Evolutionary conservation across 768 basidiomycete genomes (phyloP).

Genomic region (Lactarius evosmus): DNA sequence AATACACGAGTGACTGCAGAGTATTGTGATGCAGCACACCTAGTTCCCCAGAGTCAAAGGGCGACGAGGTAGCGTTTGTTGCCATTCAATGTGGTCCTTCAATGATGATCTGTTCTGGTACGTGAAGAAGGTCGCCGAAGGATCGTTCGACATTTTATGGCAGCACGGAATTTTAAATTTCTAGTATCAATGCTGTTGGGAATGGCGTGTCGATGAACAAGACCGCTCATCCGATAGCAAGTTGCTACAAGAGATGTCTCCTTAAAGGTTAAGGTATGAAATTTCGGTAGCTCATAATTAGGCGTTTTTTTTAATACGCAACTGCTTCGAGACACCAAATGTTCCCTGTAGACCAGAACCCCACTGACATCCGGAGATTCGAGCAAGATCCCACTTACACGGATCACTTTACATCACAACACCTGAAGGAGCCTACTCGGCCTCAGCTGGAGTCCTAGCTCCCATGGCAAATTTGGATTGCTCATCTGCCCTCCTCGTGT

Average conservation of each 20-base stretch:
- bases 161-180: neutral
- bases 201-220: neutral
- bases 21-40: neutral
- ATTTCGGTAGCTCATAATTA: no score
- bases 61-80: neutral
- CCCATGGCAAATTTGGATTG: no score
- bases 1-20: neutral
- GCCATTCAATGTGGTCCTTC: neutral
- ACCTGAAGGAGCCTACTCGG: no score
- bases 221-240: neutral
- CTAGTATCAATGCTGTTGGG: neutral
- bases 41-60: neutral
- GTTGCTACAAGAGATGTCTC: neutral
- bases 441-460: no score
- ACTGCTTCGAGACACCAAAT: no score
- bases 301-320: no score
- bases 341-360: no score
- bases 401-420: no score
- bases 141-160: neutral
- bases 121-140: neutral
- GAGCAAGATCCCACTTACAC: no score
- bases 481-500: no score
- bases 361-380: no score
- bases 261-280: no score
- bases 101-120: neutral